Evolutionary conservation across 352 stramenopile species (phyloP).

Genomic region (Globisporangium irregulare): DNA sequence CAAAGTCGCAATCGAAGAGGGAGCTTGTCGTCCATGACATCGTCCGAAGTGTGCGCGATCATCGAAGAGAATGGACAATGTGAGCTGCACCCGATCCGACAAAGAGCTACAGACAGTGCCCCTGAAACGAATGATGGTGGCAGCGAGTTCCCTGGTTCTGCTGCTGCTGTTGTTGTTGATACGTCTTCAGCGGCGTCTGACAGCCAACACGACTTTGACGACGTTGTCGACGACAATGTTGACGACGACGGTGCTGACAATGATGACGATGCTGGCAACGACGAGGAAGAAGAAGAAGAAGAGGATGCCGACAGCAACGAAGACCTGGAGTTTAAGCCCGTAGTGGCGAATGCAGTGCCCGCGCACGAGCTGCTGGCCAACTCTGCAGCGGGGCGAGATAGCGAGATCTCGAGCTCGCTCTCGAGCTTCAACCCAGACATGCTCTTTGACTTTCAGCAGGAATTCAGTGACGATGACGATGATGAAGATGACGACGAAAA

Average conservation of each 20-base stretch:
- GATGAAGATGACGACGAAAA: constrained; percentile 12
- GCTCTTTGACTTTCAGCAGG: constrained; percentile 35
- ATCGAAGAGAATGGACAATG: constrained; percentile 9
- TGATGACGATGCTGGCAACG: background rate
- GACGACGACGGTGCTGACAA: constrained; percentile 19
- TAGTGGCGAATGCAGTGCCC: constrained; percentile 16
- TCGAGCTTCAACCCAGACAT: constrained; percentile 28
- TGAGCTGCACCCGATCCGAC: constrained; percentile 1
- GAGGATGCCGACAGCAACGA: constrained; percentile 21
- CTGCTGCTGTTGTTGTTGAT: background rate
- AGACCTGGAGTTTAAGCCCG: constrained; percentile 48
- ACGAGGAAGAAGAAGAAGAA: constrained; percentile 18
- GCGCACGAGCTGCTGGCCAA: constrained; percentile 6
- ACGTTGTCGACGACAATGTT: background rate
- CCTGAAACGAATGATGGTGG: background rate
- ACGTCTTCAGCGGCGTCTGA: background rate
- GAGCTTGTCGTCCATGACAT: constrained; percentile 28
- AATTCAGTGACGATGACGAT: constrained; percentile 17
- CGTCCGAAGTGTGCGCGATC: constrained; percentile 19
- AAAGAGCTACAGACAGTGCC: background rate
- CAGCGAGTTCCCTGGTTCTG: background rate
- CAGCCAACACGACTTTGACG: background rate
- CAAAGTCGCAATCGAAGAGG: background rate
- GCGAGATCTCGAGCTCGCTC: constrained; percentile 5
- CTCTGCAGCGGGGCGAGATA: background rate